Conservation (phyloP, 305 asterid genomes). For the Fraxinus floribunda region DNA sequence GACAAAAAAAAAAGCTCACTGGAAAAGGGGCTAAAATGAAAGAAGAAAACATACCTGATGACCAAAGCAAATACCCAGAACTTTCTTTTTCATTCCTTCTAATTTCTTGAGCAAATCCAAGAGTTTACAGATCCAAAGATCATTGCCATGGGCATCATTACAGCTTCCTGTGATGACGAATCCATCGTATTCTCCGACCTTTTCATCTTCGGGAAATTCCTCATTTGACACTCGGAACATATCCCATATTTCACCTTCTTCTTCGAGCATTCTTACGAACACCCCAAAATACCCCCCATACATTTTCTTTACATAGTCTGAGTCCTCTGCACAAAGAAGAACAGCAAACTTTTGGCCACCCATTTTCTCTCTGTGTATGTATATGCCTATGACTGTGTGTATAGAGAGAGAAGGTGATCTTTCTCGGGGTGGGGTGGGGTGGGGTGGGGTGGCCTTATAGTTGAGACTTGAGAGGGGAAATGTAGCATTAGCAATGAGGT, state of each 20-base stretch:
- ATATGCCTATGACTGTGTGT: neutral
- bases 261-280: slow-evolving; percentile 62
- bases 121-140: slow-evolving; percentile 67
- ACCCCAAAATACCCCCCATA: slow-evolving; percentile 81
- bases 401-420: slow-evolving; percentile 27
- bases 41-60: slow-evolving; percentile 55
- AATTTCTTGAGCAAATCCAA: slow-evolving; percentile 52
- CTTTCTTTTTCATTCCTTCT: slow-evolving; percentile 60
- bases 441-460: neutral
- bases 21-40: neutral
- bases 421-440: too few species aligned
- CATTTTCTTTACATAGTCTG: slow-evolving; percentile 68
- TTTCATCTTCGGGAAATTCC: slow-evolving; percentile 70
- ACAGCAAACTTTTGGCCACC: slow-evolving; percentile 61
- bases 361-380: slow-evolving; percentile 32
- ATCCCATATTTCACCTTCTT: slow-evolving; percentile 73
- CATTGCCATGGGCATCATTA: slow-evolving; percentile 76
- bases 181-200: slow-evolving; percentile 56
- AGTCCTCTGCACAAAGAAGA: slow-evolving; percentile 70
- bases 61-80: slow-evolving; percentile 85
- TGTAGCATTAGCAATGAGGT: neutral
- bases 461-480: neutral
- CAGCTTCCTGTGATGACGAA: slow-evolving; percentile 82
- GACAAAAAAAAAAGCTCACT: neutral
- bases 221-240: slow-evolving; percentile 51